Conservation (phyloP, 805 yeast genomes). For the Saturnispora silvae region DNA sequence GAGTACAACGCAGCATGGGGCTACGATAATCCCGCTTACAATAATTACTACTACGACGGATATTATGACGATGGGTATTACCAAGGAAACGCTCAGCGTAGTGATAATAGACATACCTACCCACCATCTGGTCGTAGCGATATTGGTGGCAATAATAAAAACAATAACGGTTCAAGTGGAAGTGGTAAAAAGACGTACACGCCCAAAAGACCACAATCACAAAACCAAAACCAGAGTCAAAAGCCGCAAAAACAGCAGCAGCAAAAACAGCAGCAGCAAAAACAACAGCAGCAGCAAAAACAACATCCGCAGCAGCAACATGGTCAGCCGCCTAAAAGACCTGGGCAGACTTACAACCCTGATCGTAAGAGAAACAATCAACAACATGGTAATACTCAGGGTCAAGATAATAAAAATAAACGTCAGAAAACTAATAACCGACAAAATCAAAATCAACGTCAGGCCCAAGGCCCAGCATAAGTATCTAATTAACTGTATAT, state of each 20-base stretch:
- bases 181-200: too few species aligned
- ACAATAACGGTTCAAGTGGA: too few species aligned
- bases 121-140: too few species aligned
- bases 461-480: too few species aligned
- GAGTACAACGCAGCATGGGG: neutral
- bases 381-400: neutral
- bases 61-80: neutral
- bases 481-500: too few species aligned
- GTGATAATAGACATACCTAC: too few species aligned
- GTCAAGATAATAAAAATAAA: neutral
- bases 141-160: too few species aligned
- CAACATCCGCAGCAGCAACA: constrained; percentile 1
- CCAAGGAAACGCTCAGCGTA: constrained; percentile 1
- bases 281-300: neutral
- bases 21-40: neutral
- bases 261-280: neutral
- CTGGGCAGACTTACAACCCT: too few species aligned
- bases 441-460: neutral
- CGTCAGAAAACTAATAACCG: neutral
- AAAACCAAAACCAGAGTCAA: neutral
- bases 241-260: neutral
- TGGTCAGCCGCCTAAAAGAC: too few species aligned
- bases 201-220: too few species aligned
- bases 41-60: neutral
- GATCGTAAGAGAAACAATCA: constrained; percentile 1